These are phyloP conservation scores for Lupinus albus DNA, from an alignment of 306 rosid species.

Conservation along the genomic window DNA sequence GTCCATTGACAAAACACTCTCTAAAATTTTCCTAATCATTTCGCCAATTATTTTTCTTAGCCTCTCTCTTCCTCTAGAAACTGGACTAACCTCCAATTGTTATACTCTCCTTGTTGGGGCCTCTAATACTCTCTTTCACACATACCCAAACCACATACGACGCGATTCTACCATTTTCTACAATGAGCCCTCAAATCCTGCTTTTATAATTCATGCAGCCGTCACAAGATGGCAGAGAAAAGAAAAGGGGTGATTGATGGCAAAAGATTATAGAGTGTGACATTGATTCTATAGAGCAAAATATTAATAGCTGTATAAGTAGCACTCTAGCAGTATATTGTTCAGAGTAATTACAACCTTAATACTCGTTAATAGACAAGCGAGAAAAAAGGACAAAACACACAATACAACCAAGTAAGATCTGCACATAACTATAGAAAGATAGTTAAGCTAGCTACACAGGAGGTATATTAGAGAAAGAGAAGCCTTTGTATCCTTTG, in stretches of 20 bases:
- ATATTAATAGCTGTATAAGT: neutral
- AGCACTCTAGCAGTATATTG: neutral
- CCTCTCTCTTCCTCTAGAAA: too few species aligned
- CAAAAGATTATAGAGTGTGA: neutral
- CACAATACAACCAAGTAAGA: slow-evolving; percentile 32
- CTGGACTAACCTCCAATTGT: too few species aligned
- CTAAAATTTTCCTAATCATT: too few species aligned
- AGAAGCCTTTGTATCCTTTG: slow-evolving; percentile 94
- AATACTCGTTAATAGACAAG: slow-evolving; percentile 8
- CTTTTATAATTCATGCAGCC: slow-evolving; percentile 3
- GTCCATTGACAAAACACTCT: too few species aligned
- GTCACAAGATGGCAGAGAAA: neutral
- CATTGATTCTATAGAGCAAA: slow-evolving; percentile 11
- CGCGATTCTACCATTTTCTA: too few species aligned
- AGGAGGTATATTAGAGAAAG: slow-evolving; percentile 94
- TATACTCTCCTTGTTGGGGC: too few species aligned
- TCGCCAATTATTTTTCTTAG: too few species aligned
- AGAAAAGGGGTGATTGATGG: neutral
- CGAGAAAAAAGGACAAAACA: neutral
- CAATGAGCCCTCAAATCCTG: slow-evolving; percentile 14
- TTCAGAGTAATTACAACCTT: slow-evolving; percentile 36
- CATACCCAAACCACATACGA: too few species aligned
- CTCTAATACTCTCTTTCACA: too few species aligned
- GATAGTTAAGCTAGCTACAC: slow-evolving; percentile 47
- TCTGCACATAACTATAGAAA: slow-evolving; percentile 45